Conservation (phyloP, 2,329 filamentous ascomycete species). For the Aspergillus sp. region DNA sequence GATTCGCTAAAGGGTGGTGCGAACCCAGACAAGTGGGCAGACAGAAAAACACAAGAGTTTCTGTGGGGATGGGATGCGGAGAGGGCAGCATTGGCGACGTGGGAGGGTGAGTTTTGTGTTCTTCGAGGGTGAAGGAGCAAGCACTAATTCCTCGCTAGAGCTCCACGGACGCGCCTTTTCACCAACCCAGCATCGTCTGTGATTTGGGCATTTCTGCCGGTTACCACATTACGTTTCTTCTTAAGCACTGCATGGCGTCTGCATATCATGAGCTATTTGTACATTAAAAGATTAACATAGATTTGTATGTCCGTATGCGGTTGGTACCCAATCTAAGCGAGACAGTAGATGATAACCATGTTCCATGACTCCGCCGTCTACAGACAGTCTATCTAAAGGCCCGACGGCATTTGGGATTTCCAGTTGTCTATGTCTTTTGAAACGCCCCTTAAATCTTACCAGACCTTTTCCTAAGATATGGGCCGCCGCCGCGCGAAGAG, state of each 20-base stretch:
- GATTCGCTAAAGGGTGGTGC: slow-evolving; percentile 24
- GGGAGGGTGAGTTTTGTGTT: slow-evolving; percentile 25
- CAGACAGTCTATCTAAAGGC: neutral
- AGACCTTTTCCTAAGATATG: slow-evolving; percentile 15
- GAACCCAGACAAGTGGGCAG: slow-evolving; percentile 64
- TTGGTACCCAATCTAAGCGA: neutral
- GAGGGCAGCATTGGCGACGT: slow-evolving; percentile 30
- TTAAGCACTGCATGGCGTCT: neutral
- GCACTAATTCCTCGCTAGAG: neutral
- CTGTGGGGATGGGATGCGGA: slow-evolving; percentile 42
- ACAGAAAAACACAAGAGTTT: slow-evolving; percentile 60
- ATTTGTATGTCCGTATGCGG: neutral
- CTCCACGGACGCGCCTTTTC: neutral
- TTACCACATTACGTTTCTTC: neutral
- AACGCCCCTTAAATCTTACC: slow-evolving; percentile 9
- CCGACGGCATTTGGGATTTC: neutral
- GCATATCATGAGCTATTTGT: neutral
- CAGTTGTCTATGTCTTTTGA: neutral
- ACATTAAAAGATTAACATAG: neutral
- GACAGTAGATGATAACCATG: neutral
- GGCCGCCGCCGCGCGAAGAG: slow-evolving; percentile 15
- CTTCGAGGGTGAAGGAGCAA: neutral
- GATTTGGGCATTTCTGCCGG: neutral
- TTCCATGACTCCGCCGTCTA: neutral
- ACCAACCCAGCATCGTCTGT: neutral